Evolutionary conservation across 2,329 filamentous ascomycete species (phyloP).

Genomic region (Paraconiothyrium brasiliense): DNA sequence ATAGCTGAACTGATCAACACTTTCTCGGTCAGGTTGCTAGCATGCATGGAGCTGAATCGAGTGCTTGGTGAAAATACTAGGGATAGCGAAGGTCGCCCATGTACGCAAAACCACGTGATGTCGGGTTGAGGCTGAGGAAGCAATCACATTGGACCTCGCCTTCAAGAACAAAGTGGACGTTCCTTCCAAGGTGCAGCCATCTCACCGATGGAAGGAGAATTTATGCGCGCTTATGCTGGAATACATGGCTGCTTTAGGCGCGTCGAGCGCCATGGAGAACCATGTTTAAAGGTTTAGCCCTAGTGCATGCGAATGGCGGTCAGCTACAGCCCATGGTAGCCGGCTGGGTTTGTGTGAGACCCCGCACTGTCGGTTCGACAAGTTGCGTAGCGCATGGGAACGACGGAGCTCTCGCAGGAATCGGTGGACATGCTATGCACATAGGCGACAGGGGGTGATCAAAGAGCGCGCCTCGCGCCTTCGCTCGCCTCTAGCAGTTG

Average conservation of each 20-base stretch:
- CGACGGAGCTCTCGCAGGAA: background rate
- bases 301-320: background rate
- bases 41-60: background rate
- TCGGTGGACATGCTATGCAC: conserved; percentile 4
- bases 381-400: background rate
- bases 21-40: background rate
- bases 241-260: conserved; percentile 5
- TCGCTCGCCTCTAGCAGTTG: background rate
- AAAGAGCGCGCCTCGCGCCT: background rate
- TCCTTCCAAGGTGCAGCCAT: background rate
- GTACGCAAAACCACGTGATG: background rate
- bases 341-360: background rate
- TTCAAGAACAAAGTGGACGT: background rate
- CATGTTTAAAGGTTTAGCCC: background rate
- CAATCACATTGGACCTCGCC: background rate
- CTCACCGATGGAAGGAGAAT: background rate
- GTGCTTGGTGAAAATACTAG: background rate
- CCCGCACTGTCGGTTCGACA: conserved; percentile 1
- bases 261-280: conserved; percentile 6
- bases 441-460: background rate
- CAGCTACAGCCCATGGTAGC: background rate
- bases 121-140: background rate
- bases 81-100: background rate
- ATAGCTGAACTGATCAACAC: background rate
- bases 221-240: conserved; percentile 10